These are phyloP conservation scores for Triticum timopheevii DNA, from an alignment of 176 grass and related monocot species.

Conservation along the genomic window DNA sequence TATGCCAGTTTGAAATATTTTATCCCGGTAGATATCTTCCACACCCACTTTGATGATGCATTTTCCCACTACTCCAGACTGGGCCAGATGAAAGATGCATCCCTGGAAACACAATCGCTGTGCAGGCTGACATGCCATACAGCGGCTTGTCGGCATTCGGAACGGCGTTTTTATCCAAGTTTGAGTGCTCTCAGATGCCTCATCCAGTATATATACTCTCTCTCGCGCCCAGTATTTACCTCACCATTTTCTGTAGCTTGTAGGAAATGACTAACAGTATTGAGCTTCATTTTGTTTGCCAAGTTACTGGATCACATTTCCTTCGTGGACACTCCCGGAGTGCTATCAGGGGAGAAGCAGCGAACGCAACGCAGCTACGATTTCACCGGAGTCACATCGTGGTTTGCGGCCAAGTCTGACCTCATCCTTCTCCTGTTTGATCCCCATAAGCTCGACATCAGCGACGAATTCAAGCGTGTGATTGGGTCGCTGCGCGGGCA, in stretches of 20 bases:
- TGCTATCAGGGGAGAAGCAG: slow-evolving; percentile 77
- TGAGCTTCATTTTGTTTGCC: not conserved
- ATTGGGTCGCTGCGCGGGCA: slow-evolving; percentile 64
- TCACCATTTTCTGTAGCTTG: too few species aligned
- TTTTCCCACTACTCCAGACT: slow-evolving; percentile 38
- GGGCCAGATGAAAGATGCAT: slow-evolving; percentile 84
- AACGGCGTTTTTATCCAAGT: slow-evolving; percentile 81
- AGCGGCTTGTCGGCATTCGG: slow-evolving; percentile 71
- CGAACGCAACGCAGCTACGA: slow-evolving; percentile 68
- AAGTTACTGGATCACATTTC: slow-evolving; percentile 80
- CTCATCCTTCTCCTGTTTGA: slow-evolving; percentile 78
- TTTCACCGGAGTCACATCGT: slow-evolving; percentile 77
- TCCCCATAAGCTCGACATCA: slow-evolving; percentile 75
- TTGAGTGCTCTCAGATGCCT: slow-evolving; percentile 89
- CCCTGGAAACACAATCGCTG: slow-evolving; percentile 82
- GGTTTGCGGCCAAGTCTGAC: slow-evolving; percentile 75
- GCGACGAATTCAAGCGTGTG: slow-evolving; percentile 76
- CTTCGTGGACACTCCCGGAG: slow-evolving; percentile 88
- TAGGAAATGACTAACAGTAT: not conserved
- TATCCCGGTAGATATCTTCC: not conserved
- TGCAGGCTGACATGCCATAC: slow-evolving; percentile 92
- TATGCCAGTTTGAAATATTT: not conserved
- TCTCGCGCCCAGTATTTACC: not conserved
- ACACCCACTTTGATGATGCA: not conserved
- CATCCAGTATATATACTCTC: slow-evolving; percentile 64